Evolutionary conservation across 371 early-diverging fungal species (phyloP).

Genomic region (Blastocladiella emersonii): DNA sequence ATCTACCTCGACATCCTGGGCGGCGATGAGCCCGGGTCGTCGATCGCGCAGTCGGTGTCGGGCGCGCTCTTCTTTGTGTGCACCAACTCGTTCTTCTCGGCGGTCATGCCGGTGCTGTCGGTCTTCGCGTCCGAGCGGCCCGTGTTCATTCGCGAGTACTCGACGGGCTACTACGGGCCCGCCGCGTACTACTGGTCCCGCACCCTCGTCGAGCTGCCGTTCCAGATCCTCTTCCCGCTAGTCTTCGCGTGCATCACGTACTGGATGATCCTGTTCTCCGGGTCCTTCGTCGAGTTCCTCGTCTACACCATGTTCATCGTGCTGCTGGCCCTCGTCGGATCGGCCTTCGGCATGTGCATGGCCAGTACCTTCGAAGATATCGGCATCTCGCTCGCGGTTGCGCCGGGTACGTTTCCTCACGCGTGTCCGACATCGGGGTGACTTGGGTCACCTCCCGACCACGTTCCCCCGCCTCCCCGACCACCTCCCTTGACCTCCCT

Average conservation of each 20-base stretch:
- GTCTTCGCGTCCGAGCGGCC: conserved; percentile 34
- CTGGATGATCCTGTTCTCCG: conserved; percentile 35
- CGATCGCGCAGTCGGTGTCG: conserved; percentile 27
- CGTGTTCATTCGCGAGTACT: conserved; percentile 44
- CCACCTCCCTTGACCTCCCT: not conserved
- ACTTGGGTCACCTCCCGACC: no score
- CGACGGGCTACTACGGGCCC: conserved; percentile 41
- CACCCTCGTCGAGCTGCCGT: conserved; percentile 33
- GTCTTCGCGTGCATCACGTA: conserved; percentile 31
- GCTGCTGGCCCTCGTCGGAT: conserved; percentile 19
- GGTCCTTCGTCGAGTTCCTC: conserved; percentile 23
- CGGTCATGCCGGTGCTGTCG: conserved; percentile 29
- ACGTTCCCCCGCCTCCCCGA: no score
- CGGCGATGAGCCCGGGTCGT: conserved; percentile 1
- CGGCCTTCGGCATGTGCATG: conserved; percentile 34
- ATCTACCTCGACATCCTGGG: conserved; percentile 14
- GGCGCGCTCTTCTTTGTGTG: conserved; percentile 44
- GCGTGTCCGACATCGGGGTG: no score
- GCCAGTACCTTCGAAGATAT: conserved; percentile 26
- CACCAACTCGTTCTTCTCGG: conserved; percentile 25
- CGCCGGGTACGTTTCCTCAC: conserved; percentile 13
- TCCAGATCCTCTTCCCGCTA: conserved; percentile 30
- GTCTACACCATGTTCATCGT: conserved; percentile 17
- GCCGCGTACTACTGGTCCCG: conserved; percentile 37
- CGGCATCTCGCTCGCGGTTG: not conserved